phyloP scores from a whole-genome alignment of 139 green algal genomes.

The Picochlorum sp. region DNA sequence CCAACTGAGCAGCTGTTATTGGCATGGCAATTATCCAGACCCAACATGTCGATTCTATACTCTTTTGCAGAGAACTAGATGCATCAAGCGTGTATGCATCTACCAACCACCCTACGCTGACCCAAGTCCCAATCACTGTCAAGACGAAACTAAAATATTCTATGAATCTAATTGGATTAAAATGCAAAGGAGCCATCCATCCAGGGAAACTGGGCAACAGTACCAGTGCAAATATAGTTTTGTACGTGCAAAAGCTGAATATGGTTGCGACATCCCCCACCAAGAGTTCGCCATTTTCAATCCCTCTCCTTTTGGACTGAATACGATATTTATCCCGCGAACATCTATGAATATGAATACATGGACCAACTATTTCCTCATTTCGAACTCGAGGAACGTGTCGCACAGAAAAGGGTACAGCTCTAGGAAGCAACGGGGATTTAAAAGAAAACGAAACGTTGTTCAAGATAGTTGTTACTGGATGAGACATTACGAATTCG shows the following conservation, averaged over 20 bases:
- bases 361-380: too few relatives aligned
- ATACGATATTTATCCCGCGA: background rate
- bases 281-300: constrained; percentile 2
- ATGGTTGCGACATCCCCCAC: background rate
- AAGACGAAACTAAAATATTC: constrained; percentile 43
- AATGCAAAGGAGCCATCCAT: constrained; percentile 50
- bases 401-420: too few relatives aligned
- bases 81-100: constrained; percentile 33
- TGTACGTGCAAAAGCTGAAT: background rate
- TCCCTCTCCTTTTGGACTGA: background rate
- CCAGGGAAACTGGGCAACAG: background rate
- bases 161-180: constrained; percentile 45
- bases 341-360: too few relatives aligned
- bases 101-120: constrained; percentile 7
- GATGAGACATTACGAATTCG: too few relatives aligned
- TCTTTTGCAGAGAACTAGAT: constrained; percentile 27
- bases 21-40: constrained; percentile 58
- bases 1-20: constrained; percentile 53
- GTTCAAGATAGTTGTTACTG: too few relatives aligned
- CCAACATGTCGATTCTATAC: constrained; percentile 15
- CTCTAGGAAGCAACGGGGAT: too few relatives aligned
- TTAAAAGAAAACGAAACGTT: too few relatives aligned
- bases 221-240: constrained; percentile 1
- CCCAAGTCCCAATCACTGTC: constrained; percentile 44
- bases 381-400: too few relatives aligned